Evolutionary conservation across 148 eudicot species (phyloP).

Genomic region (Heliosperma pusillum): DNA sequence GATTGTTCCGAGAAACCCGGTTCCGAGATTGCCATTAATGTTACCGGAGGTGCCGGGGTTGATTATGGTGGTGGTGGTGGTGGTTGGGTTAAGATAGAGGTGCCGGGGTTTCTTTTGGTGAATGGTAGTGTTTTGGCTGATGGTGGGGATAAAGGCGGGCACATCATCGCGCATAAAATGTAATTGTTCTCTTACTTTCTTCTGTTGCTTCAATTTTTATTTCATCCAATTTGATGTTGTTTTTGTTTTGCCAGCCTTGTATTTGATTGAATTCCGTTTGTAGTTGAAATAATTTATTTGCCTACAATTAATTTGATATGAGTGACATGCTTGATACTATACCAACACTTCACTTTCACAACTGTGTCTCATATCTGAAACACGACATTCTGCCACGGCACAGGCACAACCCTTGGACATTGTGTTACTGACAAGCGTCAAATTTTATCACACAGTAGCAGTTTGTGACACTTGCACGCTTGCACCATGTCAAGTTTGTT

Average conservation of each 20-base stretch:
- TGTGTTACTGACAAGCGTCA: neutral
- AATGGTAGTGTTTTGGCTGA: constrained; percentile 78
- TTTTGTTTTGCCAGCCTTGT: neutral
- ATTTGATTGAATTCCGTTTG: neutral
- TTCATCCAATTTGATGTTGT: constrained; percentile 10
- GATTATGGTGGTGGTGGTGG: constrained; percentile 98
- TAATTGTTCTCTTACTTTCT: constrained; percentile 31
- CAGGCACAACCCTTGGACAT: neutral
- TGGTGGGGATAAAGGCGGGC: constrained; percentile 77
- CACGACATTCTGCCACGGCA: neutral
- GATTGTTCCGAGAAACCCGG: constrained; percentile 47
- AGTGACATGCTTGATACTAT: neutral
- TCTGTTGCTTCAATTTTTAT: neutral
- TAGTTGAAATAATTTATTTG: neutral
- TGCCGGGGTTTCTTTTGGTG: constrained; percentile 50
- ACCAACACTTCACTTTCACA: neutral
- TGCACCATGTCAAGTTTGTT: neutral
- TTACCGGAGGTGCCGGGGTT: constrained; percentile 81
- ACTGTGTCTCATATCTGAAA: neutral
- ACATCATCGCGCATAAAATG: constrained; percentile 71
- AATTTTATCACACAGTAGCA: neutral
- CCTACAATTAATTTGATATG: neutral
- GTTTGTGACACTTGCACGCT: neutral
- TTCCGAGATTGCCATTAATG: constrained; percentile 58
- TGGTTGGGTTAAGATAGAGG: constrained; percentile 57